Evolutionary conservation across 2,329 filamentous ascomycete genomes (phyloP), one percentile per base, ranked within the genome.

Genomic region (Setomelanomma holmii): DNA sequence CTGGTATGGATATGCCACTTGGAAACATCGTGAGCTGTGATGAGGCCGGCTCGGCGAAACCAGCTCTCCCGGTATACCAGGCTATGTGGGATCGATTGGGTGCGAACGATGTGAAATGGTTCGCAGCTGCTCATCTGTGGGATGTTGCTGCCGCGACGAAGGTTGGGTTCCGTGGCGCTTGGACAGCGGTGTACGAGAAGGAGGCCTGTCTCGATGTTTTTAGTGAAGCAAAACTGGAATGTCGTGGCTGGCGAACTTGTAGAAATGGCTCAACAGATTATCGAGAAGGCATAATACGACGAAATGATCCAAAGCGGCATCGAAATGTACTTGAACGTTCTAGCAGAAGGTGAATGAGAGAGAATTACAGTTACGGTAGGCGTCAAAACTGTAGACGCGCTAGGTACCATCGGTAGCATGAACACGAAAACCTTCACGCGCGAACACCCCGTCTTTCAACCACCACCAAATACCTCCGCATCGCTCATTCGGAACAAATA

Each of bases 71-170:
- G 16, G 77, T 79, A 0, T 85, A 85, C 59, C 60, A 66, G 55
- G 71, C 76, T 1, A 65, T 81, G 8, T 66, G 81, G 34, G 73
- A 75, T 11, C 64, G 65, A 40, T 77, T 84, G 46, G 75, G 59
- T 0, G 69, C 71, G 1, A 70, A 64, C 3, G 69, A 80, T 43
- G 55, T 69, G 55, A 78, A 76, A 42, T 85, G 82, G 82, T 85
- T 85, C 63, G 83, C 81, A 1, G 83, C 84, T 0, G 83, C 82
- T 14, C 83, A 86, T 68, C 82, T 83, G 79, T 85, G 83, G 84
- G 83, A 86, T 74, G 82, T 82, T 4, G 75, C 77, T 14, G 80
- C 81, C 4, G 83, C 83, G 12, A 76, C 73, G 45, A 76, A 74
- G 49, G 76, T 75, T n/a, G 81, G 81, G 58, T 61, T 59, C n/a